phyloP scores from a whole-genome alignment of 2,329 filamentous ascomycete species.

The Harringtonia lauricola region DNA sequence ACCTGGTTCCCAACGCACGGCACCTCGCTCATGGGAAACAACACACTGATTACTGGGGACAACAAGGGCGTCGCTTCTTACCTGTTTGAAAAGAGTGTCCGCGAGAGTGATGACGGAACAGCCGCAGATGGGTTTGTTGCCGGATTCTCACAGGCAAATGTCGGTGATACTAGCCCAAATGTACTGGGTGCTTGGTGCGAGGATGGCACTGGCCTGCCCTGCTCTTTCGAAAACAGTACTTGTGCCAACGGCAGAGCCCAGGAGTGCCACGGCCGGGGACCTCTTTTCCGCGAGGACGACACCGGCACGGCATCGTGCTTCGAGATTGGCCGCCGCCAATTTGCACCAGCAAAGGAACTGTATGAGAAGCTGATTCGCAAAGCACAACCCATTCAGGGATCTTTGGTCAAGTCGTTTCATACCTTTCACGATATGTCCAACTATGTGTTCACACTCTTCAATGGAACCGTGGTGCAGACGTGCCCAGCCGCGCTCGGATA shows the following conservation, averaged over 20 bases:
- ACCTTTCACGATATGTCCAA: conserved; percentile 68
- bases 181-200: conserved; percentile 78
- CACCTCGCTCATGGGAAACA: conserved; percentile 82
- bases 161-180: conserved; percentile 83
- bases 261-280: conserved; percentile 60
- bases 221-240: conserved; percentile 67
- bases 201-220: conserved; percentile 60
- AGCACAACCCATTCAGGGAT: conserved; percentile 44
- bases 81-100: conserved; percentile 65
- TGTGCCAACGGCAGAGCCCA: conserved; percentile 58
- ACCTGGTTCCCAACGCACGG: conserved; percentile 90
- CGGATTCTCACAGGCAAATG: conserved; percentile 83
- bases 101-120: conserved; percentile 28
- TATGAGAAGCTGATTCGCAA: conserved; percentile 39
- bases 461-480: conserved; percentile 59
- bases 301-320: conserved; percentile 65
- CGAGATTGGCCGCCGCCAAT: conserved; percentile 62
- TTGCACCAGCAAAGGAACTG: conserved; percentile 33
- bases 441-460: conserved; percentile 60
- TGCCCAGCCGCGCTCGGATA: conserved; percentile 82
- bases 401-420: conserved; percentile 67
- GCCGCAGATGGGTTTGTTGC: conserved; percentile 64
- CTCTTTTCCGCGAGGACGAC: conserved; percentile 53
- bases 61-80: conserved; percentile 88
- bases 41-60: conserved; percentile 78